These are phyloP conservation scores for Cercophora sp. DNA, from an alignment of 495 filamentous ascomycete genomes.

Conservation along the genomic window DNA sequence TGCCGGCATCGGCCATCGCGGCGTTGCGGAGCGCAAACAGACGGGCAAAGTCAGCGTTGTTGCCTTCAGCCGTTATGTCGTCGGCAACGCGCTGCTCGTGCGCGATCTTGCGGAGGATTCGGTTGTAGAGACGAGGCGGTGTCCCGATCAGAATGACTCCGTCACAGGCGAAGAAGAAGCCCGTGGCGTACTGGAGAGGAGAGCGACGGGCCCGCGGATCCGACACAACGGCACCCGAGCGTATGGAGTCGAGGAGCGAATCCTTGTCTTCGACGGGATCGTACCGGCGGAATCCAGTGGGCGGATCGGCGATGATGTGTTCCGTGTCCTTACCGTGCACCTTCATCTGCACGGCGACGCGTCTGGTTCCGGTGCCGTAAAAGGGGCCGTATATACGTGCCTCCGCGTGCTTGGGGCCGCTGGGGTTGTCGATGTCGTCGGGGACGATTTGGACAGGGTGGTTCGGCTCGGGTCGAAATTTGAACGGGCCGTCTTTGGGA, in stretches of 20 bases:
- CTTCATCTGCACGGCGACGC: conserved; percentile 8
- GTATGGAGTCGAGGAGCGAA: conserved; percentile 3
- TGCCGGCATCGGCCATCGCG: conserved; percentile 4
- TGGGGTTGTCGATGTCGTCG: conserved; percentile 3
- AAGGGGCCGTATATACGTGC: neutral
- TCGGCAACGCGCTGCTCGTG: neutral
- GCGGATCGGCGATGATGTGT: conserved; percentile 6
- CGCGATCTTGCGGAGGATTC: conserved; percentile 4
- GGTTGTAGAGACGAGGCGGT: conserved; percentile 7
- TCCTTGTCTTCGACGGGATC: neutral
- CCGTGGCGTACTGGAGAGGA: conserved; percentile 1
- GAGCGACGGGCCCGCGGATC: conserved; percentile 4
- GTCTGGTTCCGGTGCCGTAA: conserved; percentile 1
- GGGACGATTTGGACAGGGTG: conserved; percentile 3
- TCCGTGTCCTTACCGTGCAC: conserved; percentile 3
- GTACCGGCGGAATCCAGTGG: neutral
- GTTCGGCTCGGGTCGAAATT: conserved; percentile 1
- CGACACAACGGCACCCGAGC: neutral
- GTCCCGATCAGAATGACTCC: conserved; percentile 3
- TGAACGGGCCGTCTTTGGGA: conserved; percentile 3
- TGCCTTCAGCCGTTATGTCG: conserved; percentile 4
- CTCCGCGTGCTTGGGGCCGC: conserved; percentile 3
- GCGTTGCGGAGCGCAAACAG: conserved; percentile 8
- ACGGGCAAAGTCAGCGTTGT: conserved; percentile 6
- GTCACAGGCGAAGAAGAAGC: neutral